A percentile compares a stretch with the other conserved stretches of the same genome.
phyloP scores from a whole-genome alignment of 1,284 basidiomycete species.

The Porphyrellus sp. region DNA sequence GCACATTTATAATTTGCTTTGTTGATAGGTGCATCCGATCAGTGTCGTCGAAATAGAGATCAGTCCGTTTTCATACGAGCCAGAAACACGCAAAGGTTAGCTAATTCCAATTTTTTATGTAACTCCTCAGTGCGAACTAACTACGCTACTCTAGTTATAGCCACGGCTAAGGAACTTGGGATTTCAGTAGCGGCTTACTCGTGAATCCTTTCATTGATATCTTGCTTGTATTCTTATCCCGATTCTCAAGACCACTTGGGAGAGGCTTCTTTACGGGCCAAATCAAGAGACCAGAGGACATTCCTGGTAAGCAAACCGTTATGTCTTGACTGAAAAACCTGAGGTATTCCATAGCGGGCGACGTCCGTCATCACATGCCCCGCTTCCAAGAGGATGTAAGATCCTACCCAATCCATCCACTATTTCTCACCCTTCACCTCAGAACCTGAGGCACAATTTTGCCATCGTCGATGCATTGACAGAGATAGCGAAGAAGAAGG shows the following conservation, averaged over 20 bases:
- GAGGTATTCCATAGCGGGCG: slow-evolving; percentile 21
- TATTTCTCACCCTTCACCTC: neutral
- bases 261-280: slow-evolving; percentile 56
- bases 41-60: slow-evolving; percentile 54
- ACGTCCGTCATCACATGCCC: slow-evolving; percentile 27
- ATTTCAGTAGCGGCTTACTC: slow-evolving; percentile 57
- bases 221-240: neutral
- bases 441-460: slow-evolving; percentile 53
- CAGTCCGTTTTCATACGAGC: slow-evolving; percentile 49
- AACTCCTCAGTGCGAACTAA: neutral
- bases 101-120: neutral
- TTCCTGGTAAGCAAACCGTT: slow-evolving; percentile 29
- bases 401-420: neutral
- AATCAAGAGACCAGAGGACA: slow-evolving; percentile 46
- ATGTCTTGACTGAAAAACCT: neutral
- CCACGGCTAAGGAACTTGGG: slow-evolving; percentile 42
- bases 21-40: slow-evolving; percentile 43
- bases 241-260: slow-evolving; percentile 47
- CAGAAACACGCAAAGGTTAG: slow-evolving; percentile 41
- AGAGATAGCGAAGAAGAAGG: slow-evolving; percentile 44
- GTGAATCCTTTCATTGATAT: slow-evolving; percentile 22
- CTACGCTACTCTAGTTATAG: slow-evolving; percentile 38
- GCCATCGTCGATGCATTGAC: slow-evolving; percentile 49
- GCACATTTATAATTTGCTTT: too few species aligned
- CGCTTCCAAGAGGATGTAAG: slow-evolving; percentile 34